Percentiles rank a stretch among this genome's conserved stretches.
Evolutionary conservation across 768 basidiomycete genomes (phyloP).

Genomic region (Mycena vitilis): DNA sequence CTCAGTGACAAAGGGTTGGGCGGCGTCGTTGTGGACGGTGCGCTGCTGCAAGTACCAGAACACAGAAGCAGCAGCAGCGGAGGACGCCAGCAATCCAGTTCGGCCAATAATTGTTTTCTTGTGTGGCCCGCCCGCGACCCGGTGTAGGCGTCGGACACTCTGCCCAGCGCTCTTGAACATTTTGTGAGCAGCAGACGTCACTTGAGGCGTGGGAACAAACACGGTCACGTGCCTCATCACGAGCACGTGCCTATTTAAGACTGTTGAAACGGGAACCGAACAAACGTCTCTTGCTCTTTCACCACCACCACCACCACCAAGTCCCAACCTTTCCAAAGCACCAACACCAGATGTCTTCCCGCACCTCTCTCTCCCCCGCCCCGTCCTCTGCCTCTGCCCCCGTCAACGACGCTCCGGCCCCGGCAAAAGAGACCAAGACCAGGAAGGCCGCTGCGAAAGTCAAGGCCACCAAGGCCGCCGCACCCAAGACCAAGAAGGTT

Average conservation of each 20-base stretch:
- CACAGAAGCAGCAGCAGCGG: slow-evolving; percentile 16
- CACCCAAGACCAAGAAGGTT: slow-evolving; percentile 30
- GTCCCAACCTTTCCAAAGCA: background rate
- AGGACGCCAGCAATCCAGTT: slow-evolving; percentile 11
- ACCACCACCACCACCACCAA: slow-evolving; percentile 4
- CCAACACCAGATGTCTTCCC: slow-evolving; percentile 21
- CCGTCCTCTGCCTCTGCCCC: slow-evolving; percentile 22
- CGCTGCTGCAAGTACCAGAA: slow-evolving; percentile 19
- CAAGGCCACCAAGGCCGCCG: slow-evolving; percentile 48
- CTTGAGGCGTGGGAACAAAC: too few relatives aligned
- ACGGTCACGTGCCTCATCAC: background rate
- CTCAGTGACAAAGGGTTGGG: background rate
- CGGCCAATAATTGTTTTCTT: background rate
- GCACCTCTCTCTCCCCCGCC: slow-evolving; percentile 35
- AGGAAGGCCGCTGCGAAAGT: slow-evolving; percentile 38
- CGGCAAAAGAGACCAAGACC: slow-evolving; percentile 16
- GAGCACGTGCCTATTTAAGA: slow-evolving; percentile 18
- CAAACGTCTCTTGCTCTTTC: background rate
- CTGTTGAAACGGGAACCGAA: too few relatives aligned
- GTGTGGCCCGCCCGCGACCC: background rate
- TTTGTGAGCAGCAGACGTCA: too few relatives aligned
- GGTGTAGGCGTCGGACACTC: slow-evolving; percentile 10
- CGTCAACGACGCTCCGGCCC: background rate
- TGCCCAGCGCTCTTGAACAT: slow-evolving; percentile 20
- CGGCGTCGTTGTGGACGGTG: slow-evolving; percentile 21